Evolutionary conservation across 179 eudicot genomes (phyloP).

Genomic region (Beta macrorhiza): DNA sequence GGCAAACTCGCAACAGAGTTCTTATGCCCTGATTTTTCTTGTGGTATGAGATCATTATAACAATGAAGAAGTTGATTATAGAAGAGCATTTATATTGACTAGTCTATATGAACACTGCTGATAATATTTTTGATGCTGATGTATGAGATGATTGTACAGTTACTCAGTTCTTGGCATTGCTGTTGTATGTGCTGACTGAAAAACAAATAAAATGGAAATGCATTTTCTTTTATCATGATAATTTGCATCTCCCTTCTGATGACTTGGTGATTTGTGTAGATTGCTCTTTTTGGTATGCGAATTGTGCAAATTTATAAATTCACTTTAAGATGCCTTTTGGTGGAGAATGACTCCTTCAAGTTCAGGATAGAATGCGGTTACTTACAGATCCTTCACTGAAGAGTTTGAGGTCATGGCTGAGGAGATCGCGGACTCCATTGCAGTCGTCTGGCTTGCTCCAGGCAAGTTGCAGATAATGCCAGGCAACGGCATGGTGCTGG

Average conservation of each 20-base stretch:
- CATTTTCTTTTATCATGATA: background rate
- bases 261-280: background rate
- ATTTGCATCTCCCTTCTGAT: background rate
- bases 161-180: background rate
- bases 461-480: too few species aligned
- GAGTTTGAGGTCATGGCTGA: too few species aligned
- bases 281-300: background rate
- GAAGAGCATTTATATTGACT: background rate
- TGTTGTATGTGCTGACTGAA: background rate
- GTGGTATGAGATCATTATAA: background rate
- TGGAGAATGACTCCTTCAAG: background rate
- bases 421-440: too few species aligned
- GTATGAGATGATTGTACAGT: background rate
- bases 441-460: too few species aligned
- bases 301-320: background rate
- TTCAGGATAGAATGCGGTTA: background rate
- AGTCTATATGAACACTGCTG: background rate
- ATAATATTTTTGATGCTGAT: background rate
- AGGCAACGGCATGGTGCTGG: too few species aligned
- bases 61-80: background rate
- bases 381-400: background rate
- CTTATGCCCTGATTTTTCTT: background rate
- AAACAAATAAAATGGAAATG: background rate
- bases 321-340: background rate
- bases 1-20: background rate